These are phyloP conservation scores for Fraxinus quadrangulata DNA, from an alignment of 257 asterid species.

Conservation along the genomic window DNA sequence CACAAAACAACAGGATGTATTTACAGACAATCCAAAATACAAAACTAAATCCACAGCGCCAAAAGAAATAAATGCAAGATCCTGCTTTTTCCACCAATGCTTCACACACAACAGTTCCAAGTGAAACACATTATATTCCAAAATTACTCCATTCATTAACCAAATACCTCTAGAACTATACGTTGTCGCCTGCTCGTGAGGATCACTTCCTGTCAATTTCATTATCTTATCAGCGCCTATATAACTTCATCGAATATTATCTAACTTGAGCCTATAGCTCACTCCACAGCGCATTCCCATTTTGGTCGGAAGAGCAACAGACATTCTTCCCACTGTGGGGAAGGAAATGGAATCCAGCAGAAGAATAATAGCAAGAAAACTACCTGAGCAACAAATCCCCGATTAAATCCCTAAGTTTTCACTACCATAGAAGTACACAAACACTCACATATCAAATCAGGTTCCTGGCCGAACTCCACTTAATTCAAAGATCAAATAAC, in stretches of 20 bases:
- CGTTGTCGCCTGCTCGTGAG: neutral
- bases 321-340: neutral
- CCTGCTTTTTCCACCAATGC: neutral
- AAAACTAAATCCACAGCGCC: neutral
- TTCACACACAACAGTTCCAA: neutral
- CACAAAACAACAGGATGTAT: constrained; percentile 5
- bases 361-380: constrained; percentile 4
- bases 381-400: neutral
- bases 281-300: neutral
- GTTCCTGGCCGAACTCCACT: neutral
- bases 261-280: neutral
- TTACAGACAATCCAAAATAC: constrained; percentile 11
- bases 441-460: constrained; percentile 17
- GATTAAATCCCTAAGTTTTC: constrained; percentile 21
- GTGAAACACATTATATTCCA: neutral
- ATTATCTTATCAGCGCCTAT: neutral
- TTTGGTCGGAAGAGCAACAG: neutral
- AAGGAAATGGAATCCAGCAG: constrained; percentile 3
- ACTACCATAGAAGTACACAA: neutral
- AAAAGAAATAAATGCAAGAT: neutral
- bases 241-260: constrained; percentile 14
- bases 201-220: constrained; percentile 9
- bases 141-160: neutral
- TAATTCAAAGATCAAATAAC: constrained; percentile 11
- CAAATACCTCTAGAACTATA: neutral